Base-by-base conservation (phyloP, 2,329 filamentous ascomycete species). In the Sclerotinia minor region DNA sequence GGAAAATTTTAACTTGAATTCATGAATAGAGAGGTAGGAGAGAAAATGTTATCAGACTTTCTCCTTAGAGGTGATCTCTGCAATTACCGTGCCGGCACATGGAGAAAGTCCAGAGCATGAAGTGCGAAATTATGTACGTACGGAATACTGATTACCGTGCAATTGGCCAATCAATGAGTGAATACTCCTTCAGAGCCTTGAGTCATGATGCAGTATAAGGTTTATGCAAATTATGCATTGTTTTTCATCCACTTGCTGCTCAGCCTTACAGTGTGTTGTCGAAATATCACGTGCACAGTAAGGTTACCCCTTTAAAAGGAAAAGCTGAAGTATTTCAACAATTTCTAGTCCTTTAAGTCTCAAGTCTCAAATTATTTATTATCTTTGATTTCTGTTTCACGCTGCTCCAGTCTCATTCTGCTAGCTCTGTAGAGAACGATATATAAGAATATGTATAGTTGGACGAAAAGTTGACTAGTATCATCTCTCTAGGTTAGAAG, bases 51-150 rank as follows among this genome's bases (percentile, higher is more conserved):
- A 61, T 61, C 49, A 21, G 49, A 61, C n/a, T 61, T 38, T 7
- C 59, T 61, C 24, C 45, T 32, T 32, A 24, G 21, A n/a, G 11
- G 24, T n/a, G 41, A 35, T 49, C 58, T 61, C 38, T 44, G 58
- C 29, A n/a, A 55, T 55, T 32, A 55, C 38, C 38, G 29, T 24
- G 45, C 21, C 21, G 58, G 44, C n/a, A 49, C 29, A 13, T 35
- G 21, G 19, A n/a, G 2, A 54, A 35, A 54, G 19, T 32, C 38
- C 38, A 3, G 29, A 19, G 11, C 32, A 60, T 60, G 57, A 21
- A 29, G 44, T 47, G 21, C 44, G 44, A 60, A 60, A 60, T 49
- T 49, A 47, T 47, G 57, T 24, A 60, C n/a, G n/a, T 32, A 4
- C 35, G 35, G 35, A 35, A 8, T 35, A 35, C 9, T 9, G n/a